phyloP scores from a whole-genome alignment of 2,329 filamentous ascomycete genomes.

The Tricladium varicosporioides region DNA sequence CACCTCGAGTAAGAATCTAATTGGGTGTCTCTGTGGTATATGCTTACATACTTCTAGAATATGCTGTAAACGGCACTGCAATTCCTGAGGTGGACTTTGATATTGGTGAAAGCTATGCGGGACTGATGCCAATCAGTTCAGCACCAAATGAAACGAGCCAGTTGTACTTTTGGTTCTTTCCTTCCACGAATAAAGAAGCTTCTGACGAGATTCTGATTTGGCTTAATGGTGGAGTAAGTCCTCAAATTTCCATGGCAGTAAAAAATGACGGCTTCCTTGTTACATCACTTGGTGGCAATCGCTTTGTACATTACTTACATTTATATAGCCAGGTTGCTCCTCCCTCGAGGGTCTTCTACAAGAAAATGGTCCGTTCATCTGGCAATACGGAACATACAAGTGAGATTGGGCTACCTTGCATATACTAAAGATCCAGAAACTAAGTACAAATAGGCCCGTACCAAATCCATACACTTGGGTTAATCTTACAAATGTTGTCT shows the following conservation, averaged over 20 bases:
- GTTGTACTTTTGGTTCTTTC: conserved; percentile 68
- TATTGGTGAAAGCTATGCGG: conserved; percentile 64
- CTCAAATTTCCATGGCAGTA: no score
- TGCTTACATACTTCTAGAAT: conserved; percentile 42
- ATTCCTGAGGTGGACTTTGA: conserved; percentile 72
- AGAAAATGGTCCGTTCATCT: conserved; percentile 73
- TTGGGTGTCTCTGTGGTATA: neutral
- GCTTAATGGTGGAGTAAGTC: conserved; percentile 42
- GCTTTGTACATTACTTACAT: conserved; percentile 5
- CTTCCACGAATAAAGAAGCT: conserved; percentile 48
- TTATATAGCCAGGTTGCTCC: conserved; percentile 49
- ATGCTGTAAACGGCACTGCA: conserved; percentile 59
- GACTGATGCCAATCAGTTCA: conserved; percentile 55
- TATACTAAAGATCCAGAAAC: neutral
- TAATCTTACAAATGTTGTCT: conserved; percentile 32
- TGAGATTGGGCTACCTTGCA: neutral
- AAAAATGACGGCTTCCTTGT: neutral
- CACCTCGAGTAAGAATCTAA: conserved; percentile 26
- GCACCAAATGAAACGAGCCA: conserved; percentile 47
- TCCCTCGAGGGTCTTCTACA: conserved; percentile 69
- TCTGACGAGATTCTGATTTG: conserved; percentile 62
- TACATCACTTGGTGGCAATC: neutral
- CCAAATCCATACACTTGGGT: conserved; percentile 31
- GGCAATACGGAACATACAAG: conserved; percentile 67
- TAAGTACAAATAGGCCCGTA: conserved; percentile 46